Base-by-base conservation (phyloP, 1,284 basidiomycete genomes). In the Ganoderma boninense region DNA sequence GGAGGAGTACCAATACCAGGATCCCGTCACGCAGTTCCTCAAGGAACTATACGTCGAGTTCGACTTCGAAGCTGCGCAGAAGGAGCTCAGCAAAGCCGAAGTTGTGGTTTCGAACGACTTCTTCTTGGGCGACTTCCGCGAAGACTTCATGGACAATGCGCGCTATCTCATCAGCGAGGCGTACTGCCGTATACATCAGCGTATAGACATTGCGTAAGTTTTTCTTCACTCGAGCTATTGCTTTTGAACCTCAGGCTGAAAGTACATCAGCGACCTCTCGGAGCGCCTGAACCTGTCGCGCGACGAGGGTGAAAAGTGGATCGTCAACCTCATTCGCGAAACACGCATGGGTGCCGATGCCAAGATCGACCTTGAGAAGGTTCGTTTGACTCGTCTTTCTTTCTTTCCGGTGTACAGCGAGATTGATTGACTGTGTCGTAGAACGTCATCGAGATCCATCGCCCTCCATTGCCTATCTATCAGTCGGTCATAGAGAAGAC, bases 231-330 rank as follows among this genome's bases (percentile, higher is more conserved):
- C 60, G 42, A 18, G 38, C 61, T 26, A 52, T 38, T 43, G 49
- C 13, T 26, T 38, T 35, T 35, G 54, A 42, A 64, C 64, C 38
- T 64, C 32, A 26, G 38, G 64, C 70, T 32, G 29, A 16, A 54
- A 6, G 54, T 42, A 0, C 26, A 11, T 63, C 74, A 96, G 95
- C 72, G 96, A 98, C 79, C 89, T 99, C 42, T 97, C 97, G 20
- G 92, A 95, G 79, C 92, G 97, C 16, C 87, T 99, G 46, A 98
- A 98, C 82, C 88, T 99, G 67, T 93, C 94, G 32, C 90, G 87
- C 67, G 96, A 97, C 76, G 97, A 99, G 78, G 98, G 97, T 69
- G 97, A 99, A 81, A 98, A 98, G 82, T 99, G 97, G 97, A 97
- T 99, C 75, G 97, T 98, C 77, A 98, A 98, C 86, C 92, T 99